Evolutionary conservation across 768 basidiomycete species (phyloP), one percentile per base, ranked within the genome.

Genomic region (Leccinum obscurum): DNA sequence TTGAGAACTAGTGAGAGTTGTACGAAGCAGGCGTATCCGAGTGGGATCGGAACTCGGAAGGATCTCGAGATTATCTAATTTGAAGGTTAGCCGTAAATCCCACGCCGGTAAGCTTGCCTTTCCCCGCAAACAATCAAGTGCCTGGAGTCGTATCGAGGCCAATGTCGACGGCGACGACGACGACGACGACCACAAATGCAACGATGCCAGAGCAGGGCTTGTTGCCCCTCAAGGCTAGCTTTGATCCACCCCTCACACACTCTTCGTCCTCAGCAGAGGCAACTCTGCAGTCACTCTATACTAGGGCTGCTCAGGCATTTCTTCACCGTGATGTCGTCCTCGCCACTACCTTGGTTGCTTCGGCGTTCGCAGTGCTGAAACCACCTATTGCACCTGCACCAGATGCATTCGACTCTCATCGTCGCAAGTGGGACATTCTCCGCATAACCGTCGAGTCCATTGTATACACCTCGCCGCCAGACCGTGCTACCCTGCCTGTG

Each of bases 351-450:
- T 78, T 93, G 35, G 70, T 93, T 28, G 77, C 81, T 48, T 84
- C 89, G 8, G 92, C 90, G 0, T 91, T 92, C 70, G 68, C 82
- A 9, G 73, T 90, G 34, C 67, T 94, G 62, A 79, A 70, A 15
- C 77, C 78, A 3, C 84, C 77, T 6, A 66, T 71, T 13, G 56
- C 60, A 6, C 70, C 66, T 6, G 57, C 57, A 0, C 64, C 67
- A 46, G 85, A 86, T 60, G 52, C 66, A 3, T 77, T 85, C 4
- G 77, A 80, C 57, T 75, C 81, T 22, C 76, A 79, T 52, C 84
- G 92, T 17, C 80, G 86, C 58, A 93, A 92, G 76, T 94, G 92
- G 92, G 92, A 94, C 67, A 85, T 94, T 58, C 85, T 94, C 7
- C 83, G 92, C 26, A 88, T 94, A 62, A 93, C 91, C 0, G 81